A percentile compares a stretch with the other conserved stretches of the same genome.
phyloP scores from a whole-genome alignment of 2,329 filamentous ascomycete genomes.

The Neonectria neomacrospora region DNA sequence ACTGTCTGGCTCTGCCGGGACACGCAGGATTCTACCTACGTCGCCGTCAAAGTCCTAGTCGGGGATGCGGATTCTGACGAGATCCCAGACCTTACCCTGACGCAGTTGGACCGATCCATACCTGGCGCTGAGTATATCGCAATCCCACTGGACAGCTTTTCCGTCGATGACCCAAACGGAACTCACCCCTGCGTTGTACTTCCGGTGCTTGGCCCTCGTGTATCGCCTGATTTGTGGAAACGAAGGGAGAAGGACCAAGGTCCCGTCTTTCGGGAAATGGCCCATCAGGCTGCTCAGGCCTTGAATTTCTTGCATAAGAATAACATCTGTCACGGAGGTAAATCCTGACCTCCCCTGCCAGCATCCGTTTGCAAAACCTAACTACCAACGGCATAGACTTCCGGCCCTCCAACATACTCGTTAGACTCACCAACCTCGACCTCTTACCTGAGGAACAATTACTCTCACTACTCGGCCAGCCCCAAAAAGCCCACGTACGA shows the following conservation, averaged over 20 bases:
- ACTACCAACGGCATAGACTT: conserved; percentile 32
- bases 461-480: conserved; percentile 30
- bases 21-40: background rate
- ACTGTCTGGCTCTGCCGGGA: conserved; percentile 29
- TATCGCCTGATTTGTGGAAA: conserved; percentile 31
- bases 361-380: background rate
- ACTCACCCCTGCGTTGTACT: conserved; percentile 42
- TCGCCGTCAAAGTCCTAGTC: background rate
- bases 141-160: background rate
- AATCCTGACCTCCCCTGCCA: background rate
- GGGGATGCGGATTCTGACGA: background rate
- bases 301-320: conserved; percentile 42
- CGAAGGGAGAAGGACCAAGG: conserved; percentile 14
- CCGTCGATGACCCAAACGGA: conserved; percentile 34
- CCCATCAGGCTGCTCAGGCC: conserved; percentile 35
- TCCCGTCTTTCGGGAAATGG: conserved; percentile 30
- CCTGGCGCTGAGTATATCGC: background rate
- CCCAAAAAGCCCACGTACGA: conserved; percentile 11
- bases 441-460: conserved; percentile 38
- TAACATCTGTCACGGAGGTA: conserved; percentile 48
- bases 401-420: conserved; percentile 43
- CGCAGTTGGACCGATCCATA: background rate
- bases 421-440: conserved; percentile 37
- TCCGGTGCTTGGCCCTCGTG: conserved; percentile 44
- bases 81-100: background rate